phyloP scores from a whole-genome alignment of 1,284 basidiomycete genomes.

The Moesziomyces globuligerus region DNA sequence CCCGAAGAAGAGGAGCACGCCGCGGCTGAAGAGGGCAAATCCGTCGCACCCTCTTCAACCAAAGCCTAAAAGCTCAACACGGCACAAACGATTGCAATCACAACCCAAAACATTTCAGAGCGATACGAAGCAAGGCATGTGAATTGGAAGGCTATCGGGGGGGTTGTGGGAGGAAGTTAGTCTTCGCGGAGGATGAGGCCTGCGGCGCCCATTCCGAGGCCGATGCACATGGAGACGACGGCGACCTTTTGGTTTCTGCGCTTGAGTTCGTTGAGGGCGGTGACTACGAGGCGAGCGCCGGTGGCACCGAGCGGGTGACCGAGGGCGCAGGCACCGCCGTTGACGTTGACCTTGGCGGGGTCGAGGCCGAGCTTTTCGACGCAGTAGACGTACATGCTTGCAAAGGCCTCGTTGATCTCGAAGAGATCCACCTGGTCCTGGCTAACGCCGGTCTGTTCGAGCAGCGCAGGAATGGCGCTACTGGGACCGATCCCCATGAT shows the following conservation, averaged over 20 bases:
- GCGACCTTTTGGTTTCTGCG: constrained; percentile 82
- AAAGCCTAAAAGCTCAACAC: too few species aligned
- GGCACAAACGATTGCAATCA: too few species aligned
- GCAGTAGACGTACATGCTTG: constrained; percentile 72
- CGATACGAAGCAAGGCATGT: too few species aligned
- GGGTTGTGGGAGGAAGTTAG: background rate
- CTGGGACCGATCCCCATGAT: constrained; percentile 78
- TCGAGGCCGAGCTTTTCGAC: constrained; percentile 79
- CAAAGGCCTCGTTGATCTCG: constrained; percentile 81
- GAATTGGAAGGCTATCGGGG: too few species aligned
- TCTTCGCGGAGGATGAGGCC: constrained; percentile 75
- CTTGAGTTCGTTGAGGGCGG: constrained; percentile 82
- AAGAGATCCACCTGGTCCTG: constrained; percentile 81
- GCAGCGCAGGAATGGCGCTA: constrained; percentile 63
- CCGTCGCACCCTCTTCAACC: background rate
- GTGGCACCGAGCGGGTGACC: constrained; percentile 89
- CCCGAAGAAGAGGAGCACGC: constrained; percentile 24
- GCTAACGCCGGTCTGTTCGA: constrained; percentile 76
- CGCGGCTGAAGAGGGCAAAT: background rate
- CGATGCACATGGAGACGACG: constrained; percentile 85
- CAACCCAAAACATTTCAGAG: background rate
- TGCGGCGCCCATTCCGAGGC: constrained; percentile 82
- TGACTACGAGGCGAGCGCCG: constrained; percentile 86
- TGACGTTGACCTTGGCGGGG: constrained; percentile 75
- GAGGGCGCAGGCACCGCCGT: constrained; percentile 88